A percentile compares a stretch with the other conserved stretches of the same genome.
Conservation (phyloP, 139 green algal species). For the Chlamydomonas schloesseri region DNA sequence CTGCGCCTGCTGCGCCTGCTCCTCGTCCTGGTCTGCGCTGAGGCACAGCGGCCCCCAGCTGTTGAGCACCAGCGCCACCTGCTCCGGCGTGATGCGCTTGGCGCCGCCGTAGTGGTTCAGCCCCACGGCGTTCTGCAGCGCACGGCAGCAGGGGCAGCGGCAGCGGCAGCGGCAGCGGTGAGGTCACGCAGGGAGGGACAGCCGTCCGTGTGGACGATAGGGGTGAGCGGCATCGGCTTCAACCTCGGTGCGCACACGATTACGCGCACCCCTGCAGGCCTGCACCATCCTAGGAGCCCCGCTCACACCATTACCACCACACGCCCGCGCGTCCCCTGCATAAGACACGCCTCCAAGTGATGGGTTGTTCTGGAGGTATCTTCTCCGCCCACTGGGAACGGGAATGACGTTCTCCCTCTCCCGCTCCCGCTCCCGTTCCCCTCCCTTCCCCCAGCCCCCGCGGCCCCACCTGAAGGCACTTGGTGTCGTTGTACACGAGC, state of each 20-base stretch:
- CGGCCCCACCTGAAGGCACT: constrained; percentile 61
- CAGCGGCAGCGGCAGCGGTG: no score
- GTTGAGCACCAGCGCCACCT: constrained; percentile 57
- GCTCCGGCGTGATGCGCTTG: constrained; percentile 76
- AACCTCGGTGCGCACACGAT: no score
- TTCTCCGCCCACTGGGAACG: neutral
- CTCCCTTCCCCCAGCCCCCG: no score
- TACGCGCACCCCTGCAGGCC: no score
- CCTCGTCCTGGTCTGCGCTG: constrained; percentile 21
- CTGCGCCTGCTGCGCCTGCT: constrained; percentile 9
- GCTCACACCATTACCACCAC: no score
- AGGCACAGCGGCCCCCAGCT: constrained; percentile 44
- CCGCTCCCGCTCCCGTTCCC: neutral
- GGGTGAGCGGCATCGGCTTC: no score
- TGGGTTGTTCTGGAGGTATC: no score
- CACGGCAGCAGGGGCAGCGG: neutral
- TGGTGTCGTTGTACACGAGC: constrained; percentile 86
- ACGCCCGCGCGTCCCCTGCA: no score
- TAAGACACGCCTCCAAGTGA: no score
- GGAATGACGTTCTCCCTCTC: neutral
- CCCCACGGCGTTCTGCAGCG: constrained; percentile 76
- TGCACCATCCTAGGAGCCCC: no score
- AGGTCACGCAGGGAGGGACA: no score
- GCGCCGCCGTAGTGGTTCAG: constrained; percentile 78
- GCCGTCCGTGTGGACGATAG: no score